These are phyloP conservation scores for Daldinia sp. DNA, from an alignment of 2,329 filamentous ascomycete genomes.

Conservation along the genomic window DNA sequence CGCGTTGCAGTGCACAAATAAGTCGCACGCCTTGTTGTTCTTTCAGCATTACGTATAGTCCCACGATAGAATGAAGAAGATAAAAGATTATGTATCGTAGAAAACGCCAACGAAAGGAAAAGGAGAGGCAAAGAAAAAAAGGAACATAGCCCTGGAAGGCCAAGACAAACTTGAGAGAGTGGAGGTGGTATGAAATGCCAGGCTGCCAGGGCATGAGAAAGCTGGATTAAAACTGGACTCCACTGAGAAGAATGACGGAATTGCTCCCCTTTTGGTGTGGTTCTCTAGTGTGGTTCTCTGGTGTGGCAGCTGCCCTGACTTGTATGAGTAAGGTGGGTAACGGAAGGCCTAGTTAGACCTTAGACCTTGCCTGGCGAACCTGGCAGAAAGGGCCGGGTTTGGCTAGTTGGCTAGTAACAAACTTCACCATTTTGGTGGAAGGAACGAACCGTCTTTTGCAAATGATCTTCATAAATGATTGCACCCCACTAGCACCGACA, in stretches of 20 bases:
- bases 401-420: not conserved
- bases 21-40: slow-evolving; percentile 23
- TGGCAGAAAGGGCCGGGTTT: not conserved
- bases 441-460: slow-evolving; percentile 17
- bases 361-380: not conserved
- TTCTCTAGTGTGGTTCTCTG: not conserved
- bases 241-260: slow-evolving; percentile 41
- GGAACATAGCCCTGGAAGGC: slow-evolving; percentile 27
- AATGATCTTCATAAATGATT: slow-evolving; percentile 31
- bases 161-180: slow-evolving; percentile 35
- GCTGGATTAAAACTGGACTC: slow-evolving; percentile 30
- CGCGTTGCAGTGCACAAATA: slow-evolving; percentile 22
- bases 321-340: slow-evolving; percentile 10
- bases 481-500: slow-evolving; percentile 34
- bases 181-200: slow-evolving; percentile 28
- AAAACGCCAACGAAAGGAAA: slow-evolving; percentile 10
- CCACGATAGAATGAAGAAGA: slow-evolving; percentile 8
- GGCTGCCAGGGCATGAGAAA: slow-evolving; percentile 17
- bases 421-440: slow-evolving; percentile 8
- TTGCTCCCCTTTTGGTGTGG: slow-evolving; percentile 26
- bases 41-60: slow-evolving; percentile 35
- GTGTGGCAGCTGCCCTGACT: not conserved
- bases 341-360: not conserved
- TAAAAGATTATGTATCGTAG: slow-evolving; percentile 11
- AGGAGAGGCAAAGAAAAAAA: slow-evolving; percentile 13